phyloP scores from a whole-genome alignment of 169 alveolate species.

The Plasmodium vinckei region DNA sequence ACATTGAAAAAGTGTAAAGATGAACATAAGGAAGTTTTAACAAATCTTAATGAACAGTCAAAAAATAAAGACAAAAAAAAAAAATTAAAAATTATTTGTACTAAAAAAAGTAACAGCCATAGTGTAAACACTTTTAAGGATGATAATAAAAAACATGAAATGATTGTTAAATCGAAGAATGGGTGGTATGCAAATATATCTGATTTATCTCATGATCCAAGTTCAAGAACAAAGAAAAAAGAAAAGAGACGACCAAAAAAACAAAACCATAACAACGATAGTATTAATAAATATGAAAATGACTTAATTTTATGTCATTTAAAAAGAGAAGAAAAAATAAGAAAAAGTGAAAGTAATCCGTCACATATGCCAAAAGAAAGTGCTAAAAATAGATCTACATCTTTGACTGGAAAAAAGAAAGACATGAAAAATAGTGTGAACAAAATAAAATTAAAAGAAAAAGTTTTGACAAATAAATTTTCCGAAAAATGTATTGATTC shows the following conservation, averaged over 20 bases:
- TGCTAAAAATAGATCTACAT: not conserved
- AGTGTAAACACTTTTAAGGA: too few relatives aligned
- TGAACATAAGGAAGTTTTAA: too few relatives aligned
- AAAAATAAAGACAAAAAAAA: too few relatives aligned
- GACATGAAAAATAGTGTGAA: not conserved
- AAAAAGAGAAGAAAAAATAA: slow-evolving; percentile 3
- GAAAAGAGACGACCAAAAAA: not conserved
- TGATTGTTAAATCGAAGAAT: not conserved
- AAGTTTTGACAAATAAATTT: not conserved
- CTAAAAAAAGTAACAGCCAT: too few relatives aligned
- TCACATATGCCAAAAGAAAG: not conserved
- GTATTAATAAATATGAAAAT: not conserved
- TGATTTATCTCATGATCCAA: too few relatives aligned
- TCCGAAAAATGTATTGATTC: not conserved
- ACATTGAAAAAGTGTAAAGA: too few relatives aligned
- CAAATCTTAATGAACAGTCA: too few relatives aligned
- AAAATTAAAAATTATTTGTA: too few relatives aligned
- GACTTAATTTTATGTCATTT: not conserved
- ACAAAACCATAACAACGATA: not conserved
- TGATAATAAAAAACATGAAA: too few relatives aligned
- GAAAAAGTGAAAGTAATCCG: not conserved
- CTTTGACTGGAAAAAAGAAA: not conserved
- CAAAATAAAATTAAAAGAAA: not conserved
- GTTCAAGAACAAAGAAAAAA: not conserved
- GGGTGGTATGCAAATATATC: not conserved